Base-by-base conservation (phyloP, 2,329 filamentous ascomycete genomes). In the Ophioceras dolichostomum region DNA sequence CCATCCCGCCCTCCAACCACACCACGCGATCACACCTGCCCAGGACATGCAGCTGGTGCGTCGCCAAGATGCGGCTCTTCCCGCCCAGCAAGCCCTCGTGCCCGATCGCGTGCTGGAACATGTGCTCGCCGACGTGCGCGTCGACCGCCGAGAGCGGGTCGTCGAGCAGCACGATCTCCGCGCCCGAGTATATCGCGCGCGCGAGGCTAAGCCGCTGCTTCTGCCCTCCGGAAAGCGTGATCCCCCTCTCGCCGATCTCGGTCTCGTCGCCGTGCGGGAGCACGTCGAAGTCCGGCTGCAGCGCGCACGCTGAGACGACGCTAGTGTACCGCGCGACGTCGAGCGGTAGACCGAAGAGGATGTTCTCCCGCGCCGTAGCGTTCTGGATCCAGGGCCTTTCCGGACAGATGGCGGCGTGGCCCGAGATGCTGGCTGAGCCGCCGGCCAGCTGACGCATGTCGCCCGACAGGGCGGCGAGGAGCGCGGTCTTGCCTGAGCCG, bases 141-240 rank as follows among this genome's bases (percentile, higher is more conserved):
- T 95, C 88, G 18, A 95, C 87, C 20, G 88, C 88, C 49, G 85
- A 93, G 24, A 95, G 68, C 43, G 88, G 91, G 55, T 95, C 88
- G 50, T 95, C 88, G 30, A 95, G 68, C 12, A 95, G 68, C 9
- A 95, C 62, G 55, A 94, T 84, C 29, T 78, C 78, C 4, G 85
- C 87, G 53, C 82, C 85, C 46, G 83, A 89, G 58, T 95, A 95
- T 13, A 95, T 67, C 2, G 88, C 88, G 48, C 88, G 77, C 13
- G 88, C 88, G 34, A 95, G 70, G 17, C 86, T 93, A 31, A 95
- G 93, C 38, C 88, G 77, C 57, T 94, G 87, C 58, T 94, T 94
- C 58, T 95, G 88, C 4, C 88, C 88, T 44, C 88, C 88, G 10
- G 88, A 94, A 10, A 95, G 71, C 12, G 86, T 85, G 41, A 94